Evolutionary conservation across 805 yeast genomes (phyloP).

Genomic region (Starmerella sp.): DNA sequence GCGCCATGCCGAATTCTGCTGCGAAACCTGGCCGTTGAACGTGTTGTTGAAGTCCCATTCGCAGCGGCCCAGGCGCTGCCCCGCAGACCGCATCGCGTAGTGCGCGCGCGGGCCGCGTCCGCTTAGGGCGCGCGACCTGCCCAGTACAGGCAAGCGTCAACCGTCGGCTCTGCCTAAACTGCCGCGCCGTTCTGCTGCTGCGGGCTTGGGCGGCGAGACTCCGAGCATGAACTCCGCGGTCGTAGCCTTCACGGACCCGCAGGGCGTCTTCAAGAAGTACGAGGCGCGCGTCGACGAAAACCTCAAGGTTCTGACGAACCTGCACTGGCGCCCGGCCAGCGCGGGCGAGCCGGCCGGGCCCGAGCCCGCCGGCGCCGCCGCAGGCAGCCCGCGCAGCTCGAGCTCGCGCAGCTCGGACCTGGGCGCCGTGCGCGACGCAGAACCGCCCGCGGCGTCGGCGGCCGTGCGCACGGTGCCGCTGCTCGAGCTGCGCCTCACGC

Average conservation of each 20-base stretch:
- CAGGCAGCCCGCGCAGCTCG: neutral
- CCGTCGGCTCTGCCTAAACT: neutral
- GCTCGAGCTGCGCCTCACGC: constrained; percentile 43
- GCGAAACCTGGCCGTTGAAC: no score
- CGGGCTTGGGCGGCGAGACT: neutral
- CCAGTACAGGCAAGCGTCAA: neutral
- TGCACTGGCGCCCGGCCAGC: constrained; percentile 55
- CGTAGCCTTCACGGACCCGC: constrained; percentile 68
- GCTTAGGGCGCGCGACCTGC: no score
- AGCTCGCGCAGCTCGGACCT: neutral
- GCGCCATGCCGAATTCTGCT: neutral
- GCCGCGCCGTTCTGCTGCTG: neutral
- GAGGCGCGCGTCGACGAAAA: constrained; percentile 35
- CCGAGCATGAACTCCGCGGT: neutral
- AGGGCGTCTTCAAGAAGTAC: constrained; percentile 41
- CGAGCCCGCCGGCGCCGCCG: neutral
- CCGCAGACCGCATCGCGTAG: neutral
- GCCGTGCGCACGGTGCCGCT: constrained; percentile 48
- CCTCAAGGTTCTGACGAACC: constrained; percentile 44
- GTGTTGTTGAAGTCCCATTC: no score
- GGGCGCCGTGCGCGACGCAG: neutral
- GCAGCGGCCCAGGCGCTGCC: no score
- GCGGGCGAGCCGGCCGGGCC: neutral
- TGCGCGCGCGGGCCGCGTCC: neutral
- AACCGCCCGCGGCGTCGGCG: neutral